Conservation (phyloP, 1,284 basidiomycete species). For the Kwoniella shivajii region DNA sequence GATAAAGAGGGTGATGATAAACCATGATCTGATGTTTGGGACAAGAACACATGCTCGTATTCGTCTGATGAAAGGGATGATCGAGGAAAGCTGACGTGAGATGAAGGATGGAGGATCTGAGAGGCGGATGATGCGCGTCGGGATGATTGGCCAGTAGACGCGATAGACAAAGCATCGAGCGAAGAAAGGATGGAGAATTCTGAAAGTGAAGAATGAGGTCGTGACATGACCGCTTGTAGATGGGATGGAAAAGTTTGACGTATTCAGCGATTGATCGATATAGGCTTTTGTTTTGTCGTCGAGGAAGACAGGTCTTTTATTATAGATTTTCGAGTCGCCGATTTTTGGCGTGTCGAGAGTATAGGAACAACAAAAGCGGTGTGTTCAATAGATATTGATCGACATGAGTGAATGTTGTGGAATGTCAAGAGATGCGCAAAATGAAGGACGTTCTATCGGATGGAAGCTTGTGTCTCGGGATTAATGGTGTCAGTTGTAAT, state of each 20-base stretch:
- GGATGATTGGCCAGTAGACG: not conserved
- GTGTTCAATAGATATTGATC: not conserved
- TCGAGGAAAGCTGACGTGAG: not conserved
- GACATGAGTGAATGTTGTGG: not conserved
- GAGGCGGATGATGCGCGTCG: constrained; percentile 1
- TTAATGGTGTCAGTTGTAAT: no score
- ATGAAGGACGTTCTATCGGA: not conserved
- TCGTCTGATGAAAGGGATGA: not conserved
- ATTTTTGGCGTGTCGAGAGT: no score
- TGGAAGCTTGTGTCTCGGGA: not conserved
- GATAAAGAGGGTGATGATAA: not conserved
- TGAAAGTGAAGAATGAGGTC: not conserved
- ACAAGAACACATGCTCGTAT: constrained; percentile 5
- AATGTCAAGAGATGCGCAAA: not conserved
- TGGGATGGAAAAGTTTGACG: no score
- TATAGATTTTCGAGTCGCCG: no score
- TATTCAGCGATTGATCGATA: not conserved
- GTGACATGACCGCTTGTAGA: not conserved
- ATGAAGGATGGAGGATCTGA: not conserved
- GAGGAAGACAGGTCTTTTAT: no score
- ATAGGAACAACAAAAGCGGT: not conserved
- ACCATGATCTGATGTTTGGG: not conserved
- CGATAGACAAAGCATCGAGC: constrained; percentile 19
- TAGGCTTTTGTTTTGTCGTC: not conserved
- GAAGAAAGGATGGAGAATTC: constrained; percentile 23